Percentiles rank a stretch among this genome's conserved stretches.
These are phyloP conservation scores for Podaxis sp. DNA, from an alignment of 768 basidiomycete species.

Conservation along the genomic window DNA sequence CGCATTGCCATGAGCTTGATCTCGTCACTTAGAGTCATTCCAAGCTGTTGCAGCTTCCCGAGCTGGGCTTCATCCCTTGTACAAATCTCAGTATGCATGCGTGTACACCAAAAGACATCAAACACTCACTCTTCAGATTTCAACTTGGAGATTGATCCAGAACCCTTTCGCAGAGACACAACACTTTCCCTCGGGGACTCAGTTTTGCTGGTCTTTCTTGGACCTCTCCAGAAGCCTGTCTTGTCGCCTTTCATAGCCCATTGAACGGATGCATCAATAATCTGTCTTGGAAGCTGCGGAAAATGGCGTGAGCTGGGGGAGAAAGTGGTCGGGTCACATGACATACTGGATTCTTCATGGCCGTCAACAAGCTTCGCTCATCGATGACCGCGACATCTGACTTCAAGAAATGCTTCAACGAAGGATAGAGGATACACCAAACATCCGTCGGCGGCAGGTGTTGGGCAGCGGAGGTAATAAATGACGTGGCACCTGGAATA, in stretches of 20 bases:
- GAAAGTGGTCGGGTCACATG: neutral
- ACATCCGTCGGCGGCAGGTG: slow-evolving; percentile 85
- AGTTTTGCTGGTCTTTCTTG: slow-evolving; percentile 44
- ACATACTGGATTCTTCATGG: slow-evolving; percentile 78
- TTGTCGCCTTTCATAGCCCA: slow-evolving; percentile 89
- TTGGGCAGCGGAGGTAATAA: slow-evolving; percentile 83
- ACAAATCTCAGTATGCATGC: slow-evolving; percentile 5
- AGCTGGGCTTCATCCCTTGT: slow-evolving; percentile 76
- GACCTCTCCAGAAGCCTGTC: slow-evolving; percentile 73
- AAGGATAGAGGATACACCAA: slow-evolving; percentile 97
- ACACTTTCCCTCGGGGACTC: slow-evolving; percentile 77
- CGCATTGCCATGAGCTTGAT: slow-evolving; percentile 84
- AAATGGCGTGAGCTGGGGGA: slow-evolving; percentile 18
- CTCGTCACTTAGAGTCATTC: slow-evolving; percentile 82
- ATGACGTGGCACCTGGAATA: slow-evolving; percentile 71
- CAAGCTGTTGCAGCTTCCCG: slow-evolving; percentile 78
- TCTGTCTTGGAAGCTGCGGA: slow-evolving; percentile 56
- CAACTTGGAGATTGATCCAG: slow-evolving; percentile 41
- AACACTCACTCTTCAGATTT: slow-evolving; percentile 73
- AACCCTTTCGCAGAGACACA: slow-evolving; percentile 56
- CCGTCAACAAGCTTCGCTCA: slow-evolving; percentile 69
- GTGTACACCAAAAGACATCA: neutral
- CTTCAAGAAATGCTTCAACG: slow-evolving; percentile 79
- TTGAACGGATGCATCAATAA: slow-evolving; percentile 80
- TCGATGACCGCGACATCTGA: slow-evolving; percentile 78